These are phyloP conservation scores for Boletellus ananas DNA, from an alignment of 768 basidiomycete species.

Conservation along the genomic window DNA sequence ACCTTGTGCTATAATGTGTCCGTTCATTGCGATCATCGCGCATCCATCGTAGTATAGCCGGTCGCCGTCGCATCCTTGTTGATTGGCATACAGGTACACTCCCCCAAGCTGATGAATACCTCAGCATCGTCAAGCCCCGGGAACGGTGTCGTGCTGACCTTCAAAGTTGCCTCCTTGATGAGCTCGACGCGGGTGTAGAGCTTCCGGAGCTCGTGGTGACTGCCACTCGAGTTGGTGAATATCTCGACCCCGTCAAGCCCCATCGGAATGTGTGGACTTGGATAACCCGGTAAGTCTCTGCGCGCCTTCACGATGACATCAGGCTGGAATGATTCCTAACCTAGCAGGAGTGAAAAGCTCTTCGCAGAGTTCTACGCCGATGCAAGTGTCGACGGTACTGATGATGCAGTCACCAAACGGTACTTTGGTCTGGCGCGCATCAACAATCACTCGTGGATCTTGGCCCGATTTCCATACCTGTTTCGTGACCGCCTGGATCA, in stretches of 20 bases:
- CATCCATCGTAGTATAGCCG: conserved; percentile 98
- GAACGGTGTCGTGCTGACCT: conserved; percentile 45
- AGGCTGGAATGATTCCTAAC: conserved; percentile 36
- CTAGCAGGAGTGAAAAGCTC: conserved; percentile 96
- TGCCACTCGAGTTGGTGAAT: conserved; percentile 97
- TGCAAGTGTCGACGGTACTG: conserved; percentile 91
- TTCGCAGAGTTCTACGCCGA: conserved; percentile 96
- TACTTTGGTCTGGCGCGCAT: conserved; percentile 64
- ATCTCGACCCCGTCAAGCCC: conserved; percentile 98
- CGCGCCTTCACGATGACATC: too few relatives aligned
- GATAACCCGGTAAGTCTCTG: background rate
- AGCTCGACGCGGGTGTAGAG: conserved; percentile 86
- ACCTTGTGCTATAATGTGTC: conserved; percentile 88
- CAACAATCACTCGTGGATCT: background rate
- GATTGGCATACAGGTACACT: conserved; percentile 96
- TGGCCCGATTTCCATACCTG: conserved; percentile 51
- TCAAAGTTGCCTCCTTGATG: conserved; percentile 94
- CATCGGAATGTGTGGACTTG: conserved; percentile 95
- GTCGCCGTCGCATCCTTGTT: conserved; percentile 98
- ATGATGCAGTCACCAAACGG: conserved; percentile 95
- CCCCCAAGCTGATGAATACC: conserved; percentile 71
- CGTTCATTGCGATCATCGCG: conserved; percentile 94
- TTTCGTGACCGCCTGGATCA: conserved; percentile 82
- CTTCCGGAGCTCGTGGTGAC: conserved; percentile 98
- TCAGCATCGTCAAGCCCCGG: background rate